Evolutionary conservation across 2,329 filamentous ascomycete species (phyloP).

Genomic region (Phaeomoniella chlamydospora): DNA sequence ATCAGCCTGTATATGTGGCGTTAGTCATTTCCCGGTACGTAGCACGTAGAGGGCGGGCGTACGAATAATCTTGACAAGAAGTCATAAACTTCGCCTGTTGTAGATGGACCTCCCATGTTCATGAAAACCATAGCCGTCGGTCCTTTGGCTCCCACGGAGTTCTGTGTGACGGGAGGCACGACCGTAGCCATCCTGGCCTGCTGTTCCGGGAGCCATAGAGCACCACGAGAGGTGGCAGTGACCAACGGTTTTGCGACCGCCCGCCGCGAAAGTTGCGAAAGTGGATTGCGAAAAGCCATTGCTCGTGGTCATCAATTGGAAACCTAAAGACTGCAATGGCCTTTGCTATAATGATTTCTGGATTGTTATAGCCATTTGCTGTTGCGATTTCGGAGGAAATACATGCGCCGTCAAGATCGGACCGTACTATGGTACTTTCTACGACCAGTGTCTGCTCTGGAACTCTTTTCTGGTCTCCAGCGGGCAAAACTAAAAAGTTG

Average conservation of each 20-base stretch:
- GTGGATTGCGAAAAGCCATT: background rate
- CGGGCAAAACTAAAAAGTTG: too few relatives aligned
- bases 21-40: constrained; percentile 1
- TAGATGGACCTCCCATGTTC: constrained; percentile 96
- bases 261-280: background rate
- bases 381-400: too few relatives aligned
- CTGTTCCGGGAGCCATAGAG: constrained; percentile 7
- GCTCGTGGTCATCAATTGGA: too few relatives aligned
- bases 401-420: too few relatives aligned
- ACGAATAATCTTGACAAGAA: constrained; percentile 90
- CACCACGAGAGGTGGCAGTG: background rate
- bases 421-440: too few relatives aligned
- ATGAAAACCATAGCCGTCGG: constrained; percentile 97
- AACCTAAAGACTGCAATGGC: too few relatives aligned
- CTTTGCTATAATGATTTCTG: too few relatives aligned
- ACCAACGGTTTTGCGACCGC: background rate
- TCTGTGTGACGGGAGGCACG: constrained; percentile 66
- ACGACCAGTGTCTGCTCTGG: too few relatives aligned
- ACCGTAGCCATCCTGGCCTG: constrained; percentile 38
- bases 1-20: constrained; percentile 49
- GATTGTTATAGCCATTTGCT: too few relatives aligned
- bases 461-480: too few relatives aligned
- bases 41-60: constrained; percentile 22
- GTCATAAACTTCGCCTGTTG: constrained; percentile 70
- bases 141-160: constrained; percentile 55